phyloP scores from a whole-genome alignment of 768 basidiomycete species.

The Galerina marginata region DNA sequence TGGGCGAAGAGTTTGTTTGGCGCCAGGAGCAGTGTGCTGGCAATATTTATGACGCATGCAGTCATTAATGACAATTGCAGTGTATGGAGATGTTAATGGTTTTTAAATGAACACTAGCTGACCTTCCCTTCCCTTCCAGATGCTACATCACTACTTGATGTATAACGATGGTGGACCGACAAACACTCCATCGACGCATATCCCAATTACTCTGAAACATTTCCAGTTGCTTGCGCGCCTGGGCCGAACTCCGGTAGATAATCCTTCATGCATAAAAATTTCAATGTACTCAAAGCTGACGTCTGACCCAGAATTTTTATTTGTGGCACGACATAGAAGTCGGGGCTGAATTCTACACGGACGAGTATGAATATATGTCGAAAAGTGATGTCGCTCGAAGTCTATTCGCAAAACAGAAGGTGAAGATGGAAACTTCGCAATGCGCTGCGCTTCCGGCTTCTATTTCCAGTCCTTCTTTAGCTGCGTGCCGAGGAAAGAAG shows the following conservation, averaged over 20 bases:
- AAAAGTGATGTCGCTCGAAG: slow-evolving; percentile 31
- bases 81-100: slow-evolving; percentile 31
- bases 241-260: slow-evolving; percentile 62
- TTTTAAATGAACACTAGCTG: slow-evolving; percentile 5
- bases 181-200: slow-evolving; percentile 39
- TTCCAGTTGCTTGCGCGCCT: slow-evolving; percentile 76
- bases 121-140: slow-evolving; percentile 33
- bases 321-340: slow-evolving; percentile 66
- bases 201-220: slow-evolving; percentile 78
- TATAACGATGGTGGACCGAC: slow-evolving; percentile 29
- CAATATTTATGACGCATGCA: slow-evolving; percentile 75
- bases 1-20: slow-evolving; percentile 68
- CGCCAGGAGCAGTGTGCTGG: slow-evolving; percentile 58
- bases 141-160: slow-evolving; percentile 52
- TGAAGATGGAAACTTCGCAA: slow-evolving; percentile 48
- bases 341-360: slow-evolving; percentile 72
- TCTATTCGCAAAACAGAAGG: slow-evolving; percentile 28
- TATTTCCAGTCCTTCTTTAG: slow-evolving; percentile 20
- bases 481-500: slow-evolving; percentile 42
- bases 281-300: background rate
- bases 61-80: slow-evolving; percentile 66
- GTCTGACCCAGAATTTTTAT: slow-evolving; percentile 46
- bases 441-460: slow-evolving; percentile 33
- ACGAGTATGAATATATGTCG: slow-evolving; percentile 71
- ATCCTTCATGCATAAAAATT: background rate